A percentile compares a stretch with the other conserved stretches of the same genome.
phyloP scores from a whole-genome alignment of 2,329 filamentous ascomycete species.

The Coleophoma eucalyptorum region DNA sequence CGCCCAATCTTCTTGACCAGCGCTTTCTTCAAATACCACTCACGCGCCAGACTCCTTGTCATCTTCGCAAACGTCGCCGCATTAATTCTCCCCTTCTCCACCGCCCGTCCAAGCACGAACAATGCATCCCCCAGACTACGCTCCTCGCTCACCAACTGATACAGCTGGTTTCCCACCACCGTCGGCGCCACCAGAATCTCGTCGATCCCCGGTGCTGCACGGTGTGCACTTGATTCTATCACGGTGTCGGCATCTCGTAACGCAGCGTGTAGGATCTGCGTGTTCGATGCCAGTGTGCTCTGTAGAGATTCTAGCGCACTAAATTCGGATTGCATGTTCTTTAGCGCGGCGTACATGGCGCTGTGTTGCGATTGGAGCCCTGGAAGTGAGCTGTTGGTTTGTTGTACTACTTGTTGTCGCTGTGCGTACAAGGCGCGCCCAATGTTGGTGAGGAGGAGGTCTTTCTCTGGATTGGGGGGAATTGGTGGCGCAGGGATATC shows the following conservation, averaged over 20 bases:
- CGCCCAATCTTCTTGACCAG: slow-evolving; percentile 71
- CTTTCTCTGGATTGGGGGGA: slow-evolving; percentile 93
- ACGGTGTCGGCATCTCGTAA: slow-evolving; percentile 75
- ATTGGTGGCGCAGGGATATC: slow-evolving; percentile 73
- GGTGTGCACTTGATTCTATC: slow-evolving; percentile 67
- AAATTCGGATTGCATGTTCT: slow-evolving; percentile 70
- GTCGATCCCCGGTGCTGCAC: slow-evolving; percentile 75
- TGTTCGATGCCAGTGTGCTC: slow-evolving; percentile 70
- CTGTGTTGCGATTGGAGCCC: slow-evolving; percentile 75
- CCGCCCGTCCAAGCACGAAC: slow-evolving; percentile 72
- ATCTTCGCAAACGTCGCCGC: slow-evolving; percentile 75
- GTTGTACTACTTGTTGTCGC: slow-evolving; percentile 63
- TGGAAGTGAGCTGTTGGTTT: slow-evolving; percentile 70
- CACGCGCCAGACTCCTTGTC: slow-evolving; percentile 69
- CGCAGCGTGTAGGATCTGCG: slow-evolving; percentile 71
- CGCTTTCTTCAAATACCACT: slow-evolving; percentile 83
- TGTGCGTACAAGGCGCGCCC: slow-evolving; percentile 66
- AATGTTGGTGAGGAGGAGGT: slow-evolving; percentile 76
- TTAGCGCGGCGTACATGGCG: slow-evolving; percentile 69
- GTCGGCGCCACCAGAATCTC: slow-evolving; percentile 91
- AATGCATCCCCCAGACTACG: slow-evolving; percentile 81
- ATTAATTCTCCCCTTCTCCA: slow-evolving; percentile 68
- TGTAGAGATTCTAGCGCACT: slow-evolving; percentile 68
- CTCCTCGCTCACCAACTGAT: slow-evolving; percentile 85
- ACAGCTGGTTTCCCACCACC: slow-evolving; percentile 89